phyloP scores from a whole-genome alignment of 306 rosid genomes.

The Hippophae rhamnoides region DNA sequence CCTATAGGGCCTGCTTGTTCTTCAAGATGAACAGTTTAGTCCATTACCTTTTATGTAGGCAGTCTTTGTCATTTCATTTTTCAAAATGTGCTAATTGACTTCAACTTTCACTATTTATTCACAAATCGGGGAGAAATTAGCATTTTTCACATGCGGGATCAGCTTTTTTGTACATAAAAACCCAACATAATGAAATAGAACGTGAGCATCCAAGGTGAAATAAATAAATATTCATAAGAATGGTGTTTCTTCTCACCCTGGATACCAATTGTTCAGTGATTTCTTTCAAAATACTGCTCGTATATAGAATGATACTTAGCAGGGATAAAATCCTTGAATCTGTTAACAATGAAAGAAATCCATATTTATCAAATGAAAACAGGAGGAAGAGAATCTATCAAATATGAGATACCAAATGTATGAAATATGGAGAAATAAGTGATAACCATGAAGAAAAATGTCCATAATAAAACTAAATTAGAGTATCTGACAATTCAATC shows the following conservation, averaged over 20 bases:
- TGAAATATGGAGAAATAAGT: not conserved
- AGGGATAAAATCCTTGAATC: constrained; percentile 85
- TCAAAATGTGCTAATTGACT: too few species aligned
- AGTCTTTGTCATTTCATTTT: too few species aligned
- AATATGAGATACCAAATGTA: constrained; percentile 2
- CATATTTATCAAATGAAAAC: too few species aligned
- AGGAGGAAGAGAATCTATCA: constrained; percentile 12
- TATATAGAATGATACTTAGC: constrained; percentile 71
- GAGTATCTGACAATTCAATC: not conserved
- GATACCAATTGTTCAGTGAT: not conserved
- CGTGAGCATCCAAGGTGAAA: not conserved
- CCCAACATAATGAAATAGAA: too few species aligned
- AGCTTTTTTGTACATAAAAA: too few species aligned
- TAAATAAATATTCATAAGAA: not conserved
- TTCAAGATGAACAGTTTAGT: too few species aligned
- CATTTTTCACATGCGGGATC: too few species aligned
- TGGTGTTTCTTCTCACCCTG: constrained; percentile 3
- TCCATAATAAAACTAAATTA: not conserved
- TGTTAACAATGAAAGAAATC: constrained; percentile 26
- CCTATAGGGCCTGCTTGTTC: too few species aligned
- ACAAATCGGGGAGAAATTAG: too few species aligned
- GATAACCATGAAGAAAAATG: not conserved
- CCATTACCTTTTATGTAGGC: too few species aligned
- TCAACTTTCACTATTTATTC: too few species aligned
- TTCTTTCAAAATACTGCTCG: constrained; percentile 46